Base-by-base conservation (phyloP, 106 monocot species). In the Acorus calamus region DNA sequence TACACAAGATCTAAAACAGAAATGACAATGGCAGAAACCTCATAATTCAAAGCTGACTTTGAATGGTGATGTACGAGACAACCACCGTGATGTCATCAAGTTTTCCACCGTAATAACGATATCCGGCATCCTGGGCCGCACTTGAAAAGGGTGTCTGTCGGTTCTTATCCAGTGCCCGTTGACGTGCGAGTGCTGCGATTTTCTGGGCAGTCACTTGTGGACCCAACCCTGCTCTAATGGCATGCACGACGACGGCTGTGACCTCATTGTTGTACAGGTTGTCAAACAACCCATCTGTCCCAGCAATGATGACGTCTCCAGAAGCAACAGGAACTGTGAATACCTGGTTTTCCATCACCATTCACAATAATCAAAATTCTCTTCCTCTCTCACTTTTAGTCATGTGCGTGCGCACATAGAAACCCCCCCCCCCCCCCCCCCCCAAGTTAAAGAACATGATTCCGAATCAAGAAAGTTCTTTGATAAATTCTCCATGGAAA, bases 41-140 rank as follows among this genome's bases (percentile, higher is more conserved):
- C 28, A 28, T 28, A 28, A 28, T 28, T 28, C 28, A 28, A 28
- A 28, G 28, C 28, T 28, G 28, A 28, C 28, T 28, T 28, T 28
- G 28, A 28, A 28, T 28, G 28, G 73, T 62, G 57, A 88, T 64
- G 12, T 81, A 81, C 14, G 88, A 84, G 6, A 84, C 84, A 11
- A 88, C 84, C 11, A 88, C 88, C 3, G 88, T 88, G 5, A 88
- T 78, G 47, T 88, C 88, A 50, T 88, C 88, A 6, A 88, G 81
- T 69, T 88, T 88, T 50, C 88, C 88, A 4, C 88, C 88, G 10
- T 76, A 84, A 47, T 81, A 88, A 2, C 88, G 77, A 65, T 81
- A 88, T 3, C 88, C 88, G 41, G 88, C 88, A 57, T 84, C 88
- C 60, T 88, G 88, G 44, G 84, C 88, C 9, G 88, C 88, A 8